Evolutionary conservation across 768 basidiomycete species (phyloP), one percentile per base, ranked within the genome.

Genomic region (Podaxis pistillaris): DNA sequence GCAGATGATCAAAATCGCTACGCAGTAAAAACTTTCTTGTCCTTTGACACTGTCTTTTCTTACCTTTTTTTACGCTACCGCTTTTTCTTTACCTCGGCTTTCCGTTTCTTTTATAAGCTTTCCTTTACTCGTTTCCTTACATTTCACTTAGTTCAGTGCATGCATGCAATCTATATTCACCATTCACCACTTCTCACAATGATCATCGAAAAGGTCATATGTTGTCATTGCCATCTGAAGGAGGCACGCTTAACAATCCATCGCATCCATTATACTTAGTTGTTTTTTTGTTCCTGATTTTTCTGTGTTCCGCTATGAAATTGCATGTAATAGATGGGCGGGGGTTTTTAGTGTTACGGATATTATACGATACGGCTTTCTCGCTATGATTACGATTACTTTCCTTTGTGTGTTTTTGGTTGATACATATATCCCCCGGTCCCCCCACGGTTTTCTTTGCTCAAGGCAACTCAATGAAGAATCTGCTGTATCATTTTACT

Each of bases 1-100:
- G 22, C 57, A 93, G 91, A 88, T 89, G 87, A 84, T 92, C 68
- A 93, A 90, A 77, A 79, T 79, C 26, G 91, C 91, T 46, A 92
- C 91, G 38, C 84, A 85, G 80, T 91, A 87, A 78, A 83, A 68
- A 52, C 17, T 66, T 65, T 65, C 55, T 70, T 74, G 66, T 62
- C 52, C 62, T 56, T 68, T 67, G 65, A 66, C 64, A 50, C 57
- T 64, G 6, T 44, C 52, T 56, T 56, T 64, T 36, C 67, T 46
- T 30, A 64, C 63, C 30, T 66, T 33, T 37, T 64, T 19, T 53
- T 41, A 60, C 49, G 19, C 44, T 61, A 33, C 11, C 26, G 22
- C 11, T 37, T 40, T 52, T 44, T n/a, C 28, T 53, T 52, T 33
- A 30, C 30, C 30, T 30, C 8, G 30, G 30, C 30, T 30, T 30